These are phyloP conservation scores for Cryphonectria japonica DNA, from an alignment of 2,329 filamentous ascomycete species.

Conservation along the genomic window DNA sequence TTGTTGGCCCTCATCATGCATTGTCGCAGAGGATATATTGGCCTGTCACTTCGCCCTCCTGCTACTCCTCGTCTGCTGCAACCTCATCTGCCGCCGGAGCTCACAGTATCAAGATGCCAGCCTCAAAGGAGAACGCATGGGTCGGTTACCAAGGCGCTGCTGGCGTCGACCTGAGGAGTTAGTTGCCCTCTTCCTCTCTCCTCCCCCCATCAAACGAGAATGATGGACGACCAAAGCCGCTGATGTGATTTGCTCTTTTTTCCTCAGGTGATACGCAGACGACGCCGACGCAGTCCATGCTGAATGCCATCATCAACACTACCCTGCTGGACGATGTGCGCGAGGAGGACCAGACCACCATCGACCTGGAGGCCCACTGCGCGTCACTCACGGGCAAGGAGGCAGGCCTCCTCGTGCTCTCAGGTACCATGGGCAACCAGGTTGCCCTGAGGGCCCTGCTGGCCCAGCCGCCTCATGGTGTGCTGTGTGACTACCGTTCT, in stretches of 20 bases:
- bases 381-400: slow-evolving; percentile 76
- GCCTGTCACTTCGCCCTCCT: background rate
- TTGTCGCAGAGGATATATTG: background rate
- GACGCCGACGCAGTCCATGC: slow-evolving; percentile 79
- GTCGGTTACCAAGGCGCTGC: slow-evolving; percentile 44
- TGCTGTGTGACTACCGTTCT: slow-evolving; percentile 77
- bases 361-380: slow-evolving; percentile 73
- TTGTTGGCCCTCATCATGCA: background rate
- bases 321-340: slow-evolving; percentile 85
- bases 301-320: slow-evolving; percentile 73
- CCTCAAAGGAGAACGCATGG: slow-evolving; percentile 37
- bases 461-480: slow-evolving; percentile 75
- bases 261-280: slow-evolving; percentile 61
- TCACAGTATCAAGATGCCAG: slow-evolving; percentile 20
- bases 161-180: slow-evolving; percentile 47
- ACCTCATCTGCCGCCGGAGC: background rate
- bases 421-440: slow-evolving; percentile 95
- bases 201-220: background rate
- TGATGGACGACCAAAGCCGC: background rate
- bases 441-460: slow-evolving; percentile 79
- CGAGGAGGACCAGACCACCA: slow-evolving; percentile 78
- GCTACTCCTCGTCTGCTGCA: slow-evolving; percentile 1
- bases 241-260: background rate
- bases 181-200: slow-evolving; percentile 21
- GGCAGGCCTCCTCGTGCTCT: slow-evolving; percentile 78